phyloP scores from a whole-genome alignment of 331 rosid genomes.

The Cydonia oblonga region DNA sequence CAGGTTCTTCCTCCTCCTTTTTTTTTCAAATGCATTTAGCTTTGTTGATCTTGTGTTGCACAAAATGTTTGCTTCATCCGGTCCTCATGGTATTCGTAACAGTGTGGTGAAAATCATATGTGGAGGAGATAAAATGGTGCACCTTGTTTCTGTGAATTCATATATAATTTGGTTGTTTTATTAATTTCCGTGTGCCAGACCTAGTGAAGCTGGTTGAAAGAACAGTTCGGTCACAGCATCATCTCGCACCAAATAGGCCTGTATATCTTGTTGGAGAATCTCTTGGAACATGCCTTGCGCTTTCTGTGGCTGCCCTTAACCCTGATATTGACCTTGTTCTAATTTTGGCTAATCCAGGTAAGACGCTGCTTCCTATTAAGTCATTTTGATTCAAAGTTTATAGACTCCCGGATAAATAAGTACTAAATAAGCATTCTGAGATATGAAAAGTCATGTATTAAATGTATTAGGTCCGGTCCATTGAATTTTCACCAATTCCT shows the following conservation, averaged over 20 bases:
- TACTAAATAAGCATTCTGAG: background rate
- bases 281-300: slow-evolving; percentile 79
- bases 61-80: background rate
- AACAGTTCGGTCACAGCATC: slow-evolving; percentile 44
- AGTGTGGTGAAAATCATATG: slow-evolving; percentile 2
- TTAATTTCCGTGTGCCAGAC: slow-evolving; percentile 35
- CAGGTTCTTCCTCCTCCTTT: slow-evolving; percentile 20
- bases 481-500: background rate
- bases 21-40: too few relatives aligned
- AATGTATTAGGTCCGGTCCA: background rate
- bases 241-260: slow-evolving; percentile 55
- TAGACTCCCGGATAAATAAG: background rate
- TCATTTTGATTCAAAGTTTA: background rate
- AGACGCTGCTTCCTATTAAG: background rate
- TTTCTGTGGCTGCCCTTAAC: slow-evolving; percentile 70
- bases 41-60: background rate
- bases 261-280: slow-evolving; percentile 84
- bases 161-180: background rate
- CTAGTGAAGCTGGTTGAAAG: slow-evolving; percentile 62
- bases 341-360: slow-evolving; percentile 83
- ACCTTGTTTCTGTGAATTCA: background rate
- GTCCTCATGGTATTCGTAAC: background rate
- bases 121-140: background rate
- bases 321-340: slow-evolving; percentile 68
- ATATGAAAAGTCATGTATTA: background rate